Evolutionary conservation across 768 basidiomycete species (phyloP), one percentile per base, ranked within the genome.

Genomic region (Vishniacozyma victoriae): DNA sequence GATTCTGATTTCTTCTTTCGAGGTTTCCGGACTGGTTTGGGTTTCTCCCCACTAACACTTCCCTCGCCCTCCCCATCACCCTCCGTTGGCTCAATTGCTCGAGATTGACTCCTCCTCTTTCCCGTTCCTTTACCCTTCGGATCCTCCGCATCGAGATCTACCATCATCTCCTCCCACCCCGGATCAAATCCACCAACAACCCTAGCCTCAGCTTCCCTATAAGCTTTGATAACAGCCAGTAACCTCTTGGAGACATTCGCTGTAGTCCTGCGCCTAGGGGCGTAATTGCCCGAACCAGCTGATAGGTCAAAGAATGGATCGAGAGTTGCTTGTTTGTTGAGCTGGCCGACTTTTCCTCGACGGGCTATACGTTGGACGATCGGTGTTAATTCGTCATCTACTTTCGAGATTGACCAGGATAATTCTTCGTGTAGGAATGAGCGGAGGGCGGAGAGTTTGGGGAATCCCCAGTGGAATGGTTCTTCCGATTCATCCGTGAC

Each of bases 391-490:
- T 90, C 77, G 41, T 93, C 89, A 62, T 95, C 88, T 0, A 89
- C 87, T 73, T 93, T 95, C 18, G 70, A 69, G 57, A 83, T 79
- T 13, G 76, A 74, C 92, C 92, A 96, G 12, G 82, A 79, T 9
- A 96, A 77, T 60, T 95, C 91, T 44, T 82, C 77, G 16, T 77
- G 76, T 45, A 91, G 74, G 62, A 86, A 86, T 88, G 78, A 73
- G 54, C 91, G 82, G 45, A 99, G 79, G 2, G 84, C 91, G 64
- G 95, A 89, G 1, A 99, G 80, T 67, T 97, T 95, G n/a, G 92
- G 89, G 54, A 91, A 75, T 3, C 88, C 91, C 93, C 93, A 99
- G 61, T 89, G 87, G 70, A 99, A 97, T 0, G 86, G 83, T 54
- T 96, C 92, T 46, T 90, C 84, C 0, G 90, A 93, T 31, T 81